Percentiles rank a stretch among this genome's conserved stretches.
These are phyloP conservation scores for Podospora appendiculata DNA, from an alignment of 495 filamentous ascomycete species.

Conservation along the genomic window DNA sequence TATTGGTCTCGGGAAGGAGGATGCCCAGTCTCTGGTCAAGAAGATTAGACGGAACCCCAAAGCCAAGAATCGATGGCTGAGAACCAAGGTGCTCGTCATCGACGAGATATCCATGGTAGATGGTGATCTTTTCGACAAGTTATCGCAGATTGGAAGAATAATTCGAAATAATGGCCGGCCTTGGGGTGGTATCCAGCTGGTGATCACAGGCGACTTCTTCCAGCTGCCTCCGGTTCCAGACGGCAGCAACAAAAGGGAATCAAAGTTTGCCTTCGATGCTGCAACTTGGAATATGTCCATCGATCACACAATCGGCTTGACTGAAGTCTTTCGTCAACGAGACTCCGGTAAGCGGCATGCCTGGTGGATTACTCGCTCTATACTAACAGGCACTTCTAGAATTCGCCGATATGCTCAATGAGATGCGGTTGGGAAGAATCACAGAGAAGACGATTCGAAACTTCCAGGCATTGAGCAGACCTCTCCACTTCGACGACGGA, in stretches of 20 bases:
- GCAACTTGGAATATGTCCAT: constrained; percentile 86
- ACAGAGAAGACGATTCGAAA: constrained; percentile 57
- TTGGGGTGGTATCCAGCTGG: constrained; percentile 92
- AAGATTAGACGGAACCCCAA: constrained; percentile 89
- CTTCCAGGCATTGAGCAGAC: constrained; percentile 65
- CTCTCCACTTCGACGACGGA: constrained; percentile 62
- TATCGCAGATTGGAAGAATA: constrained; percentile 77
- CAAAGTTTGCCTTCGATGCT: constrained; percentile 89
- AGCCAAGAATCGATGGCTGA: constrained; percentile 79
- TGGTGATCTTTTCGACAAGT: constrained; percentile 92
- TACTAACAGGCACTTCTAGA: constrained; percentile 29
- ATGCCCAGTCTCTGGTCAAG: constrained; percentile 71
- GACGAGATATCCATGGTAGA: constrained; percentile 99
- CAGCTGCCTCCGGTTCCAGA: constrained; percentile 91
- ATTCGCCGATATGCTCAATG: constrained; percentile 92
- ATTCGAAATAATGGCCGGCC: constrained; percentile 80
- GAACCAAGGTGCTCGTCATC: constrained; percentile 77
- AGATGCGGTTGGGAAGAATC: constrained; percentile 86
- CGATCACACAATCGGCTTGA: constrained; percentile 90
- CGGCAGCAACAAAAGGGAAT: constrained; percentile 46
- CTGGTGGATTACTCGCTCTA: neutral
- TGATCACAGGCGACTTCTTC: constrained; percentile 97
- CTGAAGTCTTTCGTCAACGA: constrained; percentile 91
- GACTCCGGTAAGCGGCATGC: constrained; percentile 59
- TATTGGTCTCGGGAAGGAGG: constrained; percentile 90